Evolutionary conservation across 2,329 filamentous ascomycete genomes (phyloP).

Genomic region (Penicillium crustosum): DNA sequence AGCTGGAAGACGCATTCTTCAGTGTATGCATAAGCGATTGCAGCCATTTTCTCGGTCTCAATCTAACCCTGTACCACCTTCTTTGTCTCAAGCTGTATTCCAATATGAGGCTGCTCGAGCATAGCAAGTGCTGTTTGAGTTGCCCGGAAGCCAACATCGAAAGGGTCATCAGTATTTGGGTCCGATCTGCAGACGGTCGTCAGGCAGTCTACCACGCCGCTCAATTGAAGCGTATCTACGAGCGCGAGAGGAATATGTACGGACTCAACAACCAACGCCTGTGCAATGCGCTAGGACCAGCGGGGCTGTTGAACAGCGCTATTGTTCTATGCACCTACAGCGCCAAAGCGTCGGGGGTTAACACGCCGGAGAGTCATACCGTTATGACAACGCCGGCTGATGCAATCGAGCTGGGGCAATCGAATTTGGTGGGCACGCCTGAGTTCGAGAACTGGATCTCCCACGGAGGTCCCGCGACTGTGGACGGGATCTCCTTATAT

Average conservation of each 20-base stretch:
- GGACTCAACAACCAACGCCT: background rate
- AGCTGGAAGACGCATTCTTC: background rate
- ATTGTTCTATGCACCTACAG: background rate
- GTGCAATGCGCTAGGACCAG: background rate
- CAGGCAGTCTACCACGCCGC: background rate
- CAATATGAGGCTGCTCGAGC: background rate
- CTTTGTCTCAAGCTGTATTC: background rate
- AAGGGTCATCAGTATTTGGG: background rate
- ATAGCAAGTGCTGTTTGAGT: background rate
- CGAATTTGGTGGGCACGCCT: background rate
- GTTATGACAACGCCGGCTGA: background rate
- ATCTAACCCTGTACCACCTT: background rate
- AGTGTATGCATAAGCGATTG: background rate
- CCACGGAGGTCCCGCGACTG: background rate
- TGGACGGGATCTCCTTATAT: background rate
- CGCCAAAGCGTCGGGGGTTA: background rate
- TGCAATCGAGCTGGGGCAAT: background rate
- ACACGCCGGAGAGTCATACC: background rate
- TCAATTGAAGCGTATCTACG: background rate
- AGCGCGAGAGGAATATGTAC: background rate
- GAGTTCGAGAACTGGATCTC: background rate
- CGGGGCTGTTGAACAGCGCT: background rate
- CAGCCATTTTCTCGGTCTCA: background rate
- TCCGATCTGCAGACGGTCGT: background rate
- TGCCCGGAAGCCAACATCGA: background rate